Evolutionary conservation across 106 monocot genomes (phyloP).

Genomic region (Xerophyta viscosa): DNA sequence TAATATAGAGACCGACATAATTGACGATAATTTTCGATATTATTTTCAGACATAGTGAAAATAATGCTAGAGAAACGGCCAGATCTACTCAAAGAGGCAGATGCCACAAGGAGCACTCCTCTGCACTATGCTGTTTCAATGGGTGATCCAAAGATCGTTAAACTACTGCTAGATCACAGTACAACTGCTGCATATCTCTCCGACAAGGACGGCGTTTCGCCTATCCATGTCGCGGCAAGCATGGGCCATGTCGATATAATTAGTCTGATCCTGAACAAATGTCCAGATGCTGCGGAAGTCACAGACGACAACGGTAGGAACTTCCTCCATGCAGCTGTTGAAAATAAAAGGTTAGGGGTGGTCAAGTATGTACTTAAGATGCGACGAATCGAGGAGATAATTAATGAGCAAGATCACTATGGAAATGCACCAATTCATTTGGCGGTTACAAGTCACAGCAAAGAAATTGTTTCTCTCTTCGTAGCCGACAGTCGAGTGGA

Average conservation of each 20-base stretch:
- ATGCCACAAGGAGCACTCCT: slow-evolving; percentile 18
- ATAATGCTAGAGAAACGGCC: slow-evolving; percentile 12
- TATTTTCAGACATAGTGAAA: slow-evolving; percentile 16
- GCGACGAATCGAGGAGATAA: neutral
- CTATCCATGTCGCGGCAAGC: slow-evolving; percentile 35
- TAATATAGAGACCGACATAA: too few relatives aligned
- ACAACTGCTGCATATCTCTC: slow-evolving; percentile 13
- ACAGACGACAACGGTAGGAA: slow-evolving; percentile 23
- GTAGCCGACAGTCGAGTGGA: neutral
- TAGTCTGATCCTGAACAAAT: slow-evolving; percentile 1
- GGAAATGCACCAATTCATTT: neutral
- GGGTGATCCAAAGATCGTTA: slow-evolving; percentile 17
- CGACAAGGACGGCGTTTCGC: slow-evolving; percentile 23
- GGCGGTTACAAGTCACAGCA: neutral
- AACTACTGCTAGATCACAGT: slow-evolving; percentile 15
- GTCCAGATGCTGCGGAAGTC: slow-evolving; percentile 30
- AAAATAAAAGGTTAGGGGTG: slow-evolving; percentile 14
- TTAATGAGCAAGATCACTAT: neutral
- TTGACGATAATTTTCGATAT: neutral
- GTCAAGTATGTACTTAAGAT: slow-evolving; percentile 9
- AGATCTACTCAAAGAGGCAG: neutral
- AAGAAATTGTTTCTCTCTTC: neutral
- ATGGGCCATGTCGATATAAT: slow-evolving; percentile 25
- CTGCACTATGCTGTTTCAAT: slow-evolving; percentile 37
- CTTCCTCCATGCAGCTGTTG: slow-evolving; percentile 41